Evolutionary conservation across 2,329 filamentous ascomycete species (phyloP), one percentile per base, ranked within the genome.

Genomic region (Amesomyces nigricolor): DNA sequence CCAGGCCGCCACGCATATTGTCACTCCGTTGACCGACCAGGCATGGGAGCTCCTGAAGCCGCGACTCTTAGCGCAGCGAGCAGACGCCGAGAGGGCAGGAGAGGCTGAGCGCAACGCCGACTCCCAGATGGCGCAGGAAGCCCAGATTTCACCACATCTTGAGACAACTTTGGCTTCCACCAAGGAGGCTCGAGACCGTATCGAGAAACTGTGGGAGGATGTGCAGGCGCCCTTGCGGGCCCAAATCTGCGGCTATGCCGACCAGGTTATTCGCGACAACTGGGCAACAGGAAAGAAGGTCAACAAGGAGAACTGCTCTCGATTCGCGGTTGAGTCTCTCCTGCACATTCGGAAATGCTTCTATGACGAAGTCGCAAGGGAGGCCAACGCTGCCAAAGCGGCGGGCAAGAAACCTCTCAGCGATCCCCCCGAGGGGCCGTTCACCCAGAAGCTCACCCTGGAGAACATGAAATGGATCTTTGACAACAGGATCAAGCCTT

Each of bases 401-500:
- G 73, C 76, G 51, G 76, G 80, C 35, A 72, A 69, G 59, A 60
- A 73, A 53, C 73, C 75, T 4, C 64, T 69, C 29, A 53, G 67
- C 9, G 81, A 86, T 58, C 75, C 78, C 7, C 71, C 73, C 2
- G 72, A 78, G 58, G 79, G 77, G 0, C 75, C 80, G 6, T 80
- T 76, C 62, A 82, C 78, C 26, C 77, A 81, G 66, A 85, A 78
- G 65, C 74, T 92, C 51, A 87, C 85, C 1, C 72, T 94, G 62
- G 88, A 92, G 66, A 90, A 91, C 65, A 91, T 94, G 88, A 91
- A 88, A 69, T 92, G 86, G 83, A 75, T 91, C 30, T 91, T 88
- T 67, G 88, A 91, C 64, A 81, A 81, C 62, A 91, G 89, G 67
- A 78, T 94, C 66, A 88, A 84, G 65, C 82, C 82, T 22, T 71